Percentiles rank a stretch among this genome's conserved stretches.
Evolutionary conservation across 108 stramenopile genomes (phyloP).

Genomic region (Pseudonitzschia delicatissima): DNA sequence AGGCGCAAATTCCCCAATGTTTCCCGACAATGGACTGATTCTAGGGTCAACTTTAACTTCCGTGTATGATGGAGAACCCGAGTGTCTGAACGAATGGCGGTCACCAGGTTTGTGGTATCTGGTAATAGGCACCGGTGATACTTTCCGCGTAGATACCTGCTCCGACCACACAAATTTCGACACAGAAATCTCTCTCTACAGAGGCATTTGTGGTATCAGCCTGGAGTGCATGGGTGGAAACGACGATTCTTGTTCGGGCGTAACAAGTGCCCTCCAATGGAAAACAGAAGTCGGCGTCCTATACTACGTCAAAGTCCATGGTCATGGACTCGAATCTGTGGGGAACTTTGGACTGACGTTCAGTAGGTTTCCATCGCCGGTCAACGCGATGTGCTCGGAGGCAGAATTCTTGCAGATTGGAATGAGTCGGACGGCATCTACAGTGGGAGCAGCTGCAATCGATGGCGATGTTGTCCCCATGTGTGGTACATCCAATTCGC

Average conservation of each 20-base stretch:
- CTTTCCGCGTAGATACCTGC: conserved; percentile 16
- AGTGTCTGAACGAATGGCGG: not conserved
- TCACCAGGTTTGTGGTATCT: conserved; percentile 23
- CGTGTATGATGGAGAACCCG: not conserved
- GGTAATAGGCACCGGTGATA: conserved; percentile 9
- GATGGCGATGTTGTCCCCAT: not conserved
- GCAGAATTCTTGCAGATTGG: conserved; percentile 1
- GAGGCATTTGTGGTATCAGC: conserved; percentile 15
- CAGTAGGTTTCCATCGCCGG: conserved; percentile 2
- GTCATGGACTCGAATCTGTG: not conserved
- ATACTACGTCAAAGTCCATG: conserved; percentile 10
- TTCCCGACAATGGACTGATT: not conserved
- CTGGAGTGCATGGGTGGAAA: conserved; percentile 14
- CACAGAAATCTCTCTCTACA: conserved; percentile 7
- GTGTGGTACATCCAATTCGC: not conserved
- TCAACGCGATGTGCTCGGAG: conserved; percentile 15
- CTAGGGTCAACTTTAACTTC: not conserved
- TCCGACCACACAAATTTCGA: conserved; percentile 18
- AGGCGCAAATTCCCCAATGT: not conserved
- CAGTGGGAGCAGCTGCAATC: not conserved
- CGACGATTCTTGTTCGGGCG: conserved; percentile 4
- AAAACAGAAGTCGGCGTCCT: not conserved
- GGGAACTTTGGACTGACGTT: conserved; percentile 19
- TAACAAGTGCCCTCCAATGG: conserved; percentile 17
- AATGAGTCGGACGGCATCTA: not conserved